Evolutionary conservation across 2,329 filamentous ascomycete species (phyloP), one percentile per base, ranked within the genome.

Genomic region (Magnaporthales sp.): DNA sequence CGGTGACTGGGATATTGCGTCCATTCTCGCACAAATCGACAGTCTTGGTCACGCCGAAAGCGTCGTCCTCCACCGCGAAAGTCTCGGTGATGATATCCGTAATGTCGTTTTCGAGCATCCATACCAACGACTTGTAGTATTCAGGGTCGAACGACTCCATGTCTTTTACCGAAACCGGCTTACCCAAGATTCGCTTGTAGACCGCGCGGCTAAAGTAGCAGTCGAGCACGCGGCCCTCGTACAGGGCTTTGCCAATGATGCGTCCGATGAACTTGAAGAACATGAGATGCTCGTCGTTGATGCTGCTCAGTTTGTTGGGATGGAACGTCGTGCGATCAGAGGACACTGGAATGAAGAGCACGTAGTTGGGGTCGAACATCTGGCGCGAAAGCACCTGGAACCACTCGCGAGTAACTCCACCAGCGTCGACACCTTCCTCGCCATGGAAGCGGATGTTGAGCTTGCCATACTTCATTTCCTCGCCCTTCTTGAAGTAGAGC

Each of bases 221-320:
- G 77, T 99, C 95, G 31, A 99, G 88, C 46, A 99, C 89, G 67
- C 95, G 91, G 62, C 92, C 92, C 80, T 99, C 96, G 77, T 98
- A 99, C 63, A 99, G 84, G 51, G 95, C 95, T 79, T 99, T 99
- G 73, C 95, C 96, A 72, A 99, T 99, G 78, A 99, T 93, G 64
- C 95, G 91, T 58, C 95, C 95, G 73, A 99, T 97, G 79, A 99
- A 99, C 77, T 98, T 98, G 87, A 99, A 99, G 85, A 97, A 99
- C 82, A 92, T 88, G 68, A 98, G 79, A 81, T 99, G 96, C 78
- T 99, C 94, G 38, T 91, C 89, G 75, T 99, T 99, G 84, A 98
- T 89, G 61, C 89, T 89, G 78, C 94, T 98, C 70, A 96, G 86
- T 75, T 92, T 92, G 78, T 97, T 99, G 19, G 96, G 95, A 77